phyloP scores from a whole-genome alignment of 1,284 basidiomycete genomes.

The Sporisorium scitamineum region DNA sequence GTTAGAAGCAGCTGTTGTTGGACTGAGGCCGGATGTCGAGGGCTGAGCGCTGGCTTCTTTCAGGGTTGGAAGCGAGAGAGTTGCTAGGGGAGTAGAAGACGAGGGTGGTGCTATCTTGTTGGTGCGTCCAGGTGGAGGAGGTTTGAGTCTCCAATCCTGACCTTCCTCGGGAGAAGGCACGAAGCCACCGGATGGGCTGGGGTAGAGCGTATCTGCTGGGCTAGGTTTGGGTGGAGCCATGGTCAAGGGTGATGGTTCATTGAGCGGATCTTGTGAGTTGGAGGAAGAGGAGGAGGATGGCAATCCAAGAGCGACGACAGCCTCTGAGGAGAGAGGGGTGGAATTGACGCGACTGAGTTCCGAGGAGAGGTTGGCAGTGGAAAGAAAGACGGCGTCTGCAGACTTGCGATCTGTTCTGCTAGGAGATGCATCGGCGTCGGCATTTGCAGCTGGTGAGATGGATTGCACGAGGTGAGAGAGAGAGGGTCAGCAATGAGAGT shows the following conservation, averaged over 20 bases:
- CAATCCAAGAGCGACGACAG: conserved; percentile 23
- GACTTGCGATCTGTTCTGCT: conserved; percentile 40
- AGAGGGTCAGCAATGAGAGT: neutral
- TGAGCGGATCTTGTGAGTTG: conserved; percentile 11
- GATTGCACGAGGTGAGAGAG: neutral
- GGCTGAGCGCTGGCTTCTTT: conserved; percentile 14
- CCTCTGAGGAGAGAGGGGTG: conserved; percentile 35
- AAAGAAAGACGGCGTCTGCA: conserved; percentile 43
- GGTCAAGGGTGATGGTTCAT: conserved; percentile 31
- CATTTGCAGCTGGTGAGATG: conserved; percentile 26
- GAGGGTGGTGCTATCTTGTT: conserved; percentile 10
- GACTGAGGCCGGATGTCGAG: conserved; percentile 13
- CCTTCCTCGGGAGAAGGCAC: conserved; percentile 56
- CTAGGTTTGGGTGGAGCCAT: conserved; percentile 51
- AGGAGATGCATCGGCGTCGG: conserved; percentile 17
- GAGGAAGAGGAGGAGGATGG: conserved; percentile 14
- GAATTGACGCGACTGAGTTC: conserved; percentile 50
- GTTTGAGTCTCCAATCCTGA: conserved; percentile 55
- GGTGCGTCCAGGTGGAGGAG: conserved; percentile 46
- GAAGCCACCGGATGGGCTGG: conserved; percentile 55
- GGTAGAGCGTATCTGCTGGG: conserved; percentile 54
- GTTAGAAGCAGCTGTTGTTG: conserved; percentile 11
- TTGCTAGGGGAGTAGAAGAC: conserved; percentile 2
- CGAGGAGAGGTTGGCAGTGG: conserved; percentile 28
- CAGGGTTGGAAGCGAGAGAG: conserved; percentile 15